Base-by-base conservation (phyloP, 2,329 filamentous ascomycete species). In the Cladosporium phlei region DNA sequence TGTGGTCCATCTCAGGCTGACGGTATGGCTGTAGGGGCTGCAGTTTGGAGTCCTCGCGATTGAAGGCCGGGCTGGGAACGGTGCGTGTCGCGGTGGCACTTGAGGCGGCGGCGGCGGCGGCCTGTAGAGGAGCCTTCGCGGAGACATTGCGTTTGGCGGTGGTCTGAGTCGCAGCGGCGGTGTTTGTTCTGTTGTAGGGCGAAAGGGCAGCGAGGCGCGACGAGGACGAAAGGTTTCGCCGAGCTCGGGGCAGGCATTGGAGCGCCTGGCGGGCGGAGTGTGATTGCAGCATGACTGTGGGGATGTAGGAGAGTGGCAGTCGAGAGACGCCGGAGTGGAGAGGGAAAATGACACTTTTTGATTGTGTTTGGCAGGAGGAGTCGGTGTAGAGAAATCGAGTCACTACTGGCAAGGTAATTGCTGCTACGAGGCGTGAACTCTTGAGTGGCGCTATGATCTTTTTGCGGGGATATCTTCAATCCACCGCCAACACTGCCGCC, bases 1-100 rank as follows among this genome's bases (percentile, higher is more conserved):
- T 73, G 58, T 76, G 72, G 61, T 75, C 73, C 71, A 76, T 72
- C 56, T 74, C 71, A 17, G 68, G 71, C 46, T 68, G 63, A 50
- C 66, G 63, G 62, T 68, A 73, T 44, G 69, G 69, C 61, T 67
- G 65, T 56, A 74, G 59, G 32, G 71, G 71, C 28, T 61, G 57
- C 45, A 57, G 47, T 44, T 54, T 59, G 22, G 65, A 63, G 20
- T 52, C 50, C 33, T 72, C 65, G 50, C 70, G 68, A 54, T 76
- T 75, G 69, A 76, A 76, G 29, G 73, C 71, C 10, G 73, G 72
- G 52, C 69, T 67, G 29, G 67, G 67, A 20, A 66, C 57, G 3
- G 71, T 65, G 37, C 72, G 59, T 39, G 65, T 54, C 22, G 65
- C 61, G 9, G 58, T 46, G 22, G 65, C 55, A 24, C 69, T 57